These are phyloP conservation scores for Juglanconis oblonga DNA, from an alignment of 2,329 filamentous ascomycete species.

Conservation along the genomic window DNA sequence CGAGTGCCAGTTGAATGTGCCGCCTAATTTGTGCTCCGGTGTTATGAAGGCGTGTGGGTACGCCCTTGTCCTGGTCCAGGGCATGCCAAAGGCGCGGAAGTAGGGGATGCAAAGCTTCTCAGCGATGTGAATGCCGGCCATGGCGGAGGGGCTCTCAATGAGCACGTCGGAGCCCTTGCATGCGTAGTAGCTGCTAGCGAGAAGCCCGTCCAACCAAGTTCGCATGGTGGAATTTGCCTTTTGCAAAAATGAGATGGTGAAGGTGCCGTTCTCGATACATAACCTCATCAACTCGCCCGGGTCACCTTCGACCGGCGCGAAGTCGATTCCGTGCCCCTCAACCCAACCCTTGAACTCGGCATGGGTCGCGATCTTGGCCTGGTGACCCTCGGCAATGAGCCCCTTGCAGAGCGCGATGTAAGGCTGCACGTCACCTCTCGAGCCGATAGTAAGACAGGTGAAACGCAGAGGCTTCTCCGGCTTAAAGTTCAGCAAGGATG, in stretches of 20 bases:
- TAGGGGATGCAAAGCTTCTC: slow-evolving; percentile 92
- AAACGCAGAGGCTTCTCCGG: slow-evolving; percentile 75
- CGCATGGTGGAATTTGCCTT: slow-evolving; percentile 87
- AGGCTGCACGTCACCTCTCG: slow-evolving; percentile 91
- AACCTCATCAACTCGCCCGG: slow-evolving; percentile 92
- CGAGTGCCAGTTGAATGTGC: slow-evolving; percentile 90
- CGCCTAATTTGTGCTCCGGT: slow-evolving; percentile 89
- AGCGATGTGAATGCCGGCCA: slow-evolving; percentile 97
- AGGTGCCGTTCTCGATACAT: slow-evolving; percentile 96
- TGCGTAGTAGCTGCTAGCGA: slow-evolving; percentile 75
- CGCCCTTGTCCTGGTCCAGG: slow-evolving; percentile 91
- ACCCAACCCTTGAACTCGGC: slow-evolving; percentile 87
- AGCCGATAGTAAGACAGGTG: slow-evolving; percentile 94
- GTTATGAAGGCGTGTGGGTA: slow-evolving; percentile 97
- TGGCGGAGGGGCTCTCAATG: slow-evolving; percentile 93
- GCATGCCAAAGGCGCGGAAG: slow-evolving; percentile 97
- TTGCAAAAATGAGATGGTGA: slow-evolving; percentile 84
- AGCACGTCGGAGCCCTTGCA: slow-evolving; percentile 86
- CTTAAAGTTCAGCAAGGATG: slow-evolving; percentile 89
- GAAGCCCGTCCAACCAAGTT: slow-evolving; percentile 89
- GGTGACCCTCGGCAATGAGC: slow-evolving; percentile 82
- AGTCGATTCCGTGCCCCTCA: slow-evolving; percentile 89
- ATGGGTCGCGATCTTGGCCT: slow-evolving; percentile 85
- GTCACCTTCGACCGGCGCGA: slow-evolving; percentile 83
- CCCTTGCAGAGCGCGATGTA: slow-evolving; percentile 97